A percentile compares a stretch with the other conserved stretches of the same genome.
Conservation (phyloP, 129 eudicot species). For the Glebionis coronaria region DNA sequence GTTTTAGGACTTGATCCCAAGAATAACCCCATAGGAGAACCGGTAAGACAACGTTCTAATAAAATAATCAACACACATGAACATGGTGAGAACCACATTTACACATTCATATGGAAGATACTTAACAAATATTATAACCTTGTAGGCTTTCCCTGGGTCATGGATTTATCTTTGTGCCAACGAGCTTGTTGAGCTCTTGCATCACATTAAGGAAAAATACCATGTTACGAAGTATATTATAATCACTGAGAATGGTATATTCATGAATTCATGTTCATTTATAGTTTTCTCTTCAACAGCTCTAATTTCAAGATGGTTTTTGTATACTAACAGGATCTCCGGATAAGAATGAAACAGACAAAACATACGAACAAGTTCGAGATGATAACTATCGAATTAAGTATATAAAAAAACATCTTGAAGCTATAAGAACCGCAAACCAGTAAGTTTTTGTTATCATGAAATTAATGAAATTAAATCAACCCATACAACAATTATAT, state of each 20-base stretch:
- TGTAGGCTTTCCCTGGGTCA: slow-evolving; percentile 20
- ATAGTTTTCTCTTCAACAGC: background rate
- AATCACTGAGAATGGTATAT: slow-evolving; percentile 32
- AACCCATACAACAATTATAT: background rate
- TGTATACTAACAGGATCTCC: slow-evolving; percentile 19
- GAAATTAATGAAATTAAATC: background rate
- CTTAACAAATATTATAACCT: background rate
- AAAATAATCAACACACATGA: background rate
- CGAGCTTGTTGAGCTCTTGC: slow-evolving; percentile 22
- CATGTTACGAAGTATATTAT: background rate
- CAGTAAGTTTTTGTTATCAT: background rate
- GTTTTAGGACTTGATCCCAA: slow-evolving; percentile 15
- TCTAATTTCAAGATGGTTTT: background rate
- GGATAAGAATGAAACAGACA: background rate
- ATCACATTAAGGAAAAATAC: background rate
- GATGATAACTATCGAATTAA: slow-evolving; percentile 25
- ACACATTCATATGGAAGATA: background rate
- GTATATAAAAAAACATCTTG: slow-evolving; percentile 18
- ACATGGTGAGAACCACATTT: no score
- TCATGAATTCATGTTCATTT: background rate
- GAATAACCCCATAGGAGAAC: background rate
- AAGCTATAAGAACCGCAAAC: slow-evolving; percentile 20
- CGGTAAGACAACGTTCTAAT: slow-evolving; percentile 6
- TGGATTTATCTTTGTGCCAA: slow-evolving; percentile 34
- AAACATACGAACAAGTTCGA: slow-evolving; percentile 27